Evolutionary conservation across 257 asterid genomes (phyloP), one percentile per base, ranked within the genome.

Genomic region (Penstemon davidsonii): DNA sequence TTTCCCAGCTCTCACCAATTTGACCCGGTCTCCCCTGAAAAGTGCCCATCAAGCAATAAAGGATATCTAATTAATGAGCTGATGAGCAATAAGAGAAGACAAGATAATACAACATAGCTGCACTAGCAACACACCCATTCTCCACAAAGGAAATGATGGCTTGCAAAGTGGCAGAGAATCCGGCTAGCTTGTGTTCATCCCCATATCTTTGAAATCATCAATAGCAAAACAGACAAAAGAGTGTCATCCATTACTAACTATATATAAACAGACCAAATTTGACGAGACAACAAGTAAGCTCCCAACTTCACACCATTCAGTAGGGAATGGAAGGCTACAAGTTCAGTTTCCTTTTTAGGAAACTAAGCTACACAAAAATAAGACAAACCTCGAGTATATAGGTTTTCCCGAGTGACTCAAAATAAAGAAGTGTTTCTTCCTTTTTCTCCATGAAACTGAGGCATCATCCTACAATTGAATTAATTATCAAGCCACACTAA

Each of bases 131-230:
- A 73, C 68, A 94, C 99, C 96, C 97, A 80, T 88, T 89, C 79
- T 91, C 99, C 59, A 94, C 97, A 76, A 91, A 94, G 61, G 99
- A 94, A 75, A 94, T 88, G 76, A 94, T 94, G 72, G 99, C 99
- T 79, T 94, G 99, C 82, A 94, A 81, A 56, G 96, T 94, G 13
- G 99, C 99, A 38, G 97, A 94, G 79, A 94, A 94, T 72, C 99
- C 99, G 66, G 99, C 99, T 63, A 94, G 83, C 84, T 87, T 94
- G 82, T 94, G 87, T 76, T 88, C 99, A 79, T 94, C 99, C 76
- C 99, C 99, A 72, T 94, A 86, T 82, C 99, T 94, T 76, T 60
- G 73, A 69, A 68, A 63, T 57, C 54, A 75, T 49, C 52, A 75
- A 75, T 40, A 67, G 39, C 5, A 62, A 58, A 62, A 76, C 45